A percentile compares a stretch with the other conserved stretches of the same genome.
These are phyloP conservation scores for Fusarium sp. DNA, from an alignment of 2,329 filamentous ascomycete species.

Conservation along the genomic window DNA sequence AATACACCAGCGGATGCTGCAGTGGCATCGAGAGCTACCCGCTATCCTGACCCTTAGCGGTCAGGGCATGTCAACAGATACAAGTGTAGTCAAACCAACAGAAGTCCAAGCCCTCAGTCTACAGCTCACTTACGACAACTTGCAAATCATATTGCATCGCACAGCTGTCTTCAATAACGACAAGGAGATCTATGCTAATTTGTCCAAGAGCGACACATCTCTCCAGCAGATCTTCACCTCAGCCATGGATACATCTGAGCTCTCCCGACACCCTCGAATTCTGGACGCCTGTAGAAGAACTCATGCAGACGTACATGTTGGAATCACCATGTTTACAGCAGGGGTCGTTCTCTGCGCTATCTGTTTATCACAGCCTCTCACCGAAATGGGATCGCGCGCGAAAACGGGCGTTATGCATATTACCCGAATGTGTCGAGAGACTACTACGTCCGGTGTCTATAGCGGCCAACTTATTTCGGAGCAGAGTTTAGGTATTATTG, in stretches of 20 bases:
- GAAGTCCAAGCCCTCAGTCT: rapidly evolving
- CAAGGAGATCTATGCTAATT: not conserved
- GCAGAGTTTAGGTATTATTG: rapidly evolving
- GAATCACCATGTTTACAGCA: not conserved
- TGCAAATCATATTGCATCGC: rapidly evolving
- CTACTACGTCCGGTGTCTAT: rapidly evolving
- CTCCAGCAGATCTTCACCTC: rapidly evolving
- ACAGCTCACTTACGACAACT: not conserved
- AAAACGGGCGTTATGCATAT: not conserved
- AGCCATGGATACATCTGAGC: not conserved
- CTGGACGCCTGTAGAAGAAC: not conserved
- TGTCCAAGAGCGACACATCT: rapidly evolving
- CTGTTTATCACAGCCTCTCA: not conserved
- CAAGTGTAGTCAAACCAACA: rapidly evolving
- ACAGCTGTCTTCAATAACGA: not conserved
- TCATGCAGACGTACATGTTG: rapidly evolving
- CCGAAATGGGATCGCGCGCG: rapidly evolving
- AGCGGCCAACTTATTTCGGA: not conserved
- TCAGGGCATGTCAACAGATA: rapidly evolving
- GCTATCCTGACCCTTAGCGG: rapidly evolving
- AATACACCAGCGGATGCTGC: rapidly evolving
- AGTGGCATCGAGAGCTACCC: rapidly evolving
- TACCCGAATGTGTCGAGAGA: not conserved
- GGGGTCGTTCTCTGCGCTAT: not conserved
- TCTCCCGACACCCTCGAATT: rapidly evolving